Evolutionary conservation across 2,329 filamentous ascomycete species (phyloP).

Genomic region (Arachnomyces sp.): DNA sequence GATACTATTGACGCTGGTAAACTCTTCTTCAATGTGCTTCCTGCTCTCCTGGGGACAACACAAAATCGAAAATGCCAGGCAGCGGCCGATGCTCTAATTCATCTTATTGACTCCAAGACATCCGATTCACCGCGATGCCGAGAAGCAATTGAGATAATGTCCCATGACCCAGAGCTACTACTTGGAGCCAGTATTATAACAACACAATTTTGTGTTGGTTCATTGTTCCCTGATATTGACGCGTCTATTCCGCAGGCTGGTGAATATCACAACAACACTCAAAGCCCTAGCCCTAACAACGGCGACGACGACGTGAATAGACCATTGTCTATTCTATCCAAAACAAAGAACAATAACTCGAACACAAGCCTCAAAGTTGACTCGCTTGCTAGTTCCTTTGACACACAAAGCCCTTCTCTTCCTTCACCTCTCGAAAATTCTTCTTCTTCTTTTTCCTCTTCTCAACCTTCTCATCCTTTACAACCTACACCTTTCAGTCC

Average conservation of each 20-base stretch:
- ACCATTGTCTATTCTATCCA: neutral
- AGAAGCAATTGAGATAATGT: conserved; percentile 6
- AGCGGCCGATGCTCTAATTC: conserved; percentile 2
- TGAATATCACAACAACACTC: neutral
- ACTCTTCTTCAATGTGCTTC: conserved; percentile 5
- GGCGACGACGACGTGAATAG: neutral
- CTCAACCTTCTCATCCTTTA: no score
- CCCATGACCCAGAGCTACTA: conserved; percentile 3
- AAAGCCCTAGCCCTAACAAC: neutral
- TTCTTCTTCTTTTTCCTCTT: no score
- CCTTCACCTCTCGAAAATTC: conserved; percentile 9
- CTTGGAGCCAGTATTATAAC: conserved; percentile 3
- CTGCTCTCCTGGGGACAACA: neutral
- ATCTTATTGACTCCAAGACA: conserved; percentile 4
- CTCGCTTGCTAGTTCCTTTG: conserved; percentile 4
- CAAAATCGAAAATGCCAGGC: neutral
- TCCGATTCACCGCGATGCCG: conserved; percentile 4
- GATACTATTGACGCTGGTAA: conserved; percentile 4
- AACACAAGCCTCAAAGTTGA: conserved; percentile 6
- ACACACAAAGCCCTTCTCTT: conserved; percentile 8
- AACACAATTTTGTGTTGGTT: conserved; percentile 2
- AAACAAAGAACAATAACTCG: neutral
- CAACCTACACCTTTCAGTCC: no score
- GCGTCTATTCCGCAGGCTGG: neutral
- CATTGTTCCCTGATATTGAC: neutral